Evolutionary conservation across 768 basidiomycete species (phyloP), one percentile per base, ranked within the genome.

Genomic region (Macrolepiota fuliginosa): DNA sequence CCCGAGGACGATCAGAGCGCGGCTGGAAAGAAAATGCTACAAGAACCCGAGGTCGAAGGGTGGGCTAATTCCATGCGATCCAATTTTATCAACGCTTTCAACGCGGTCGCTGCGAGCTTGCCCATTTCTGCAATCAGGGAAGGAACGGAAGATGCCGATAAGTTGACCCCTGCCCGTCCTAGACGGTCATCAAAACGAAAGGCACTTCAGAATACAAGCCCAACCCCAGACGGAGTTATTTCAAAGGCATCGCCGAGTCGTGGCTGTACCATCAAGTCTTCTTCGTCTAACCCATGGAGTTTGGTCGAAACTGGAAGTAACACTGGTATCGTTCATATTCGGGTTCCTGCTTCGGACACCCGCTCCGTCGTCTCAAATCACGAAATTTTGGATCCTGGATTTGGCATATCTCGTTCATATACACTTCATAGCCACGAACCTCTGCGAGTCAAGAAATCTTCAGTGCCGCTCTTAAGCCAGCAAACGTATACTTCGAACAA

Each of bases 21-120:
- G 7, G 52, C 25, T 15, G 19, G 1, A 15, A 35, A 15, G 17
- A 5, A 13, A 32, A 29, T 25, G 1, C 39, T 54, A 15, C 54
- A 61, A 12, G 57, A 45, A 4, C 47, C 47, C 11, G 65, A 67
- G 10, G 45, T 47, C 2, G 76, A 75, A 6, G 70, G 76, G 24
- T 83, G 83, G 83, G 76, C 77, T 10, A 65, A 72, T 17, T 73
- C 76, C 24, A 54, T 83, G 65, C 77, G 70, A 61, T 76, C 77
- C 17, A 79, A 79, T 37, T 68, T 85, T 11, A 76, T 79, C 55
- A 76, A 76, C 57, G 82, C 81, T 4, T 77, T 85, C 65, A 81
- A 79, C 65, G 73, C 79, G 1, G 79, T 85, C 54, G 77, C 81
- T 42, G 74, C 79, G n/a, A 78, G 70, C 63, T 65, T 81, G 27